A percentile compares a stretch with the other conserved stretches of the same genome.
Evolutionary conservation across 176 grass and related monocot genomes (phyloP).

Genomic region (Zizania latifolia): DNA sequence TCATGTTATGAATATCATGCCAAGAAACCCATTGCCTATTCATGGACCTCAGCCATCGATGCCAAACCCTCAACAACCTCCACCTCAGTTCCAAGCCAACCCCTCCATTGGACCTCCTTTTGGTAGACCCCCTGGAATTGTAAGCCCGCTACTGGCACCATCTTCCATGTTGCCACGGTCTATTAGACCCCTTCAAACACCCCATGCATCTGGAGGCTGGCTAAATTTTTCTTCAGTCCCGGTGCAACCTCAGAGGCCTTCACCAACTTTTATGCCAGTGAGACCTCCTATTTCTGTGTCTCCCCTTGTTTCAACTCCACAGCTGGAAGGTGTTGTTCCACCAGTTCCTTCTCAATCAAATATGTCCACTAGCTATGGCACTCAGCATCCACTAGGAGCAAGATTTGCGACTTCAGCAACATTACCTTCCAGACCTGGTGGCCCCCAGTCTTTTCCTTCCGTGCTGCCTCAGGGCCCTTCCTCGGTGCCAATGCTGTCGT

Average conservation of each 20-base stretch:
- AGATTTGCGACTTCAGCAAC: constrained; percentile 29
- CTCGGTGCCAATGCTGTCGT: constrained; percentile 14
- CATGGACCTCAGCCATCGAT: constrained; percentile 37
- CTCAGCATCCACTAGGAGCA: constrained; percentile 24
- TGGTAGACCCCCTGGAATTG: constrained; percentile 19
- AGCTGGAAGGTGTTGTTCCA: constrained; percentile 7
- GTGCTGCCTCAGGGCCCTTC: constrained; percentile 31
- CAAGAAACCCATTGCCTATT: constrained; percentile 29
- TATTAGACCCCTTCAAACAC: constrained; percentile 51
- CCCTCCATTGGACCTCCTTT: constrained; percentile 35
- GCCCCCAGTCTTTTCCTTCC: constrained; percentile 22
- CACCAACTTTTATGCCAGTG: constrained; percentile 18
- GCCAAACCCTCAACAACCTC: constrained; percentile 36
- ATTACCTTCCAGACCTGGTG: constrained; percentile 34
- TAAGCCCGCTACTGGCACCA: constrained; percentile 20
- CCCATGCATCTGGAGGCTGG: constrained; percentile 56
- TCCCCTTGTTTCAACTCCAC: constrained; percentile 23
- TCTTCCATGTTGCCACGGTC: constrained; percentile 6
- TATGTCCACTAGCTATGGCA: constrained; percentile 19
- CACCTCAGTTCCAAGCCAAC: constrained; percentile 33
- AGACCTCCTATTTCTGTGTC: constrained; percentile 35
- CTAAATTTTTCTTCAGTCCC: constrained; percentile 24
- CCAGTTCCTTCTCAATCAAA: constrained; percentile 30
- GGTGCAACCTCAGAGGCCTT: constrained; percentile 25
- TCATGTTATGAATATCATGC: constrained; percentile 42